A percentile compares a stretch with the other conserved stretches of the same genome.
phyloP scores from a whole-genome alignment of 805 yeast genomes.

The Scheffersomyces coipomensis region DNA sequence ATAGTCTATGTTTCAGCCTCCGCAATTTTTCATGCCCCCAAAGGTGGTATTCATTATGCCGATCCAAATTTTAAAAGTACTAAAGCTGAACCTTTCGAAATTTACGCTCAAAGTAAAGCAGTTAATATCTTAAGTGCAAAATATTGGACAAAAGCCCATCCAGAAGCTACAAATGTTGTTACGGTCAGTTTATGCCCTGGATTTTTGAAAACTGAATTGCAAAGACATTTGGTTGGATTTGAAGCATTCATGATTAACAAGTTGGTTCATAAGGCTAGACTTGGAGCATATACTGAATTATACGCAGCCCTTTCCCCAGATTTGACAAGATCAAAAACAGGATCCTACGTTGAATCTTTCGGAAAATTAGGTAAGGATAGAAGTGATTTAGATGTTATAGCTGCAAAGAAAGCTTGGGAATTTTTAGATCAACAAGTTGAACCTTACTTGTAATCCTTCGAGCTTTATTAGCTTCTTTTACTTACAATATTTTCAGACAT shows the following conservation, averaged over 20 bases:
- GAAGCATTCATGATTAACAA: conserved; percentile 3
- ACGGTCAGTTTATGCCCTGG: conserved; percentile 43
- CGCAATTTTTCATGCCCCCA: conserved; percentile 27
- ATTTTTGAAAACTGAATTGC: conserved; percentile 29
- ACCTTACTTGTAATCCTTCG: background rate
- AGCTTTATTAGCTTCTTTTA: too few species aligned
- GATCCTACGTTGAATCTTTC: conserved; percentile 37
- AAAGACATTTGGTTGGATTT: conserved; percentile 14
- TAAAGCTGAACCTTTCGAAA: conserved; percentile 8
- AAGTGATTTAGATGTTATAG: conserved; percentile 1
- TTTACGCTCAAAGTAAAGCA: conserved; percentile 47
- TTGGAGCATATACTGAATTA: conserved; percentile 46
- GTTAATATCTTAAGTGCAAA: conserved; percentile 33
- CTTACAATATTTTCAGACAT: too few species aligned
- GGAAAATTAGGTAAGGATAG: conserved; percentile 12
- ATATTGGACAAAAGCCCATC: conserved; percentile 29
- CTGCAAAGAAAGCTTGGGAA: conserved; percentile 3
- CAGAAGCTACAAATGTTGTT: conserved; percentile 21
- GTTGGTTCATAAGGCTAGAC: conserved; percentile 17
- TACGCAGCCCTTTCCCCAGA: conserved; percentile 39
- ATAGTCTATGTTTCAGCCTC: conserved; percentile 47
- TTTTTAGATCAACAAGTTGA: conserved; percentile 2
- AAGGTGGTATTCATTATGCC: conserved; percentile 31
- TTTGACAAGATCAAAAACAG: conserved; percentile 28
- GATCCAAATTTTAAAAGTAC: conserved; percentile 24